Base-by-base conservation (phyloP, 1,139 yeast species). In the Pichia sp. region DNA sequence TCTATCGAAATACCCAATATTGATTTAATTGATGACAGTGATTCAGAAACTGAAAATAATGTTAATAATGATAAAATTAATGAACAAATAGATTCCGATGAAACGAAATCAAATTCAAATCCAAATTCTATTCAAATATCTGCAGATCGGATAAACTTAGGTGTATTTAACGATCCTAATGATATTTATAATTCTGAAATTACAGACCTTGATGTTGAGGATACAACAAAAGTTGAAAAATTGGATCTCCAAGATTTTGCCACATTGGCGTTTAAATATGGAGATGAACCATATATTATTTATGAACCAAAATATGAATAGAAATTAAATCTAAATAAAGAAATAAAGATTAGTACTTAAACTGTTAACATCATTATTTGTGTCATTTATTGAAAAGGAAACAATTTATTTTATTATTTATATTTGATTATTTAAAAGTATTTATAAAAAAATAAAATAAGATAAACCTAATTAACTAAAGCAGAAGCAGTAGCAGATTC, bases 401-500 rank as follows among this genome's bases (percentile, higher is more conserved):
- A n/a, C n/a, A 4, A 4, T 26, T 11, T n/a, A 24, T 26, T 25
- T 10, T 26, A 25, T 16, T 34, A 26, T 7, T 35, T 26, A 5
- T 68, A 31, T 35, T 32, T 30, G 33, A 32, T 30, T 33, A 43
- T 27, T n/a, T n/a, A 41, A 34, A 35, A 12, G 20, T n/a, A 31
- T 25, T 33, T 32, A 26, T 31, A 29, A 27, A 44, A 35, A 31
- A 24, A 25, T 27, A 32, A 32, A 45, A 33, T 37, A 40, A 29
- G 43, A 37, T 48, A 44, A 60, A 67, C 68, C 73, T 87, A 90
- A 84, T 90, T 90, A 70, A 94, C 98, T 77, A 94, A 83, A 75
- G 99, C 95, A 69, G 98, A 92, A 70, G 99, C 99, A 70, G 98
- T 94, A 71, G 98, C 95, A 63, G 98, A 90, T 80, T 92, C 98